phyloP scores from a whole-genome alignment of 495 filamentous ascomycete species.

The Penicillium paxilli region DNA sequence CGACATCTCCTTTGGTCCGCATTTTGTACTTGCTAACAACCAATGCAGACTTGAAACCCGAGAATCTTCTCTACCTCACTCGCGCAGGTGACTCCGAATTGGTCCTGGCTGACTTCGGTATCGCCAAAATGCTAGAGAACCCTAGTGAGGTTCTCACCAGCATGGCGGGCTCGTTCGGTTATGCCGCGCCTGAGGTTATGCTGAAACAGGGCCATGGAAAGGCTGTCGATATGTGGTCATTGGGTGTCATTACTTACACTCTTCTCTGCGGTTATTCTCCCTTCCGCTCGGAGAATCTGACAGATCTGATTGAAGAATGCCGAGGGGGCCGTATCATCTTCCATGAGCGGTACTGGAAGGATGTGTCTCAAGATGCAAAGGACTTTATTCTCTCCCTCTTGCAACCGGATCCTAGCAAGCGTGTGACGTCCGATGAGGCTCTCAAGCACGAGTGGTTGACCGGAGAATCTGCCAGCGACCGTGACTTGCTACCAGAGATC shows the following conservation, averaged over 20 bases:
- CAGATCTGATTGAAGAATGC: constrained; percentile 95
- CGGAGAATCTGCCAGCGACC: constrained; percentile 85
- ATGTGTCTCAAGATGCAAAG: constrained; percentile 94
- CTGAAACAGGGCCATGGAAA: constrained; percentile 96
- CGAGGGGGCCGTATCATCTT: constrained; percentile 86
- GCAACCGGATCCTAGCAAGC: constrained; percentile 73
- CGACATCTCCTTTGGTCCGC: too few species aligned
- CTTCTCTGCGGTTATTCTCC: constrained; percentile 99
- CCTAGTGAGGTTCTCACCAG: constrained; percentile 91
- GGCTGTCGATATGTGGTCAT: constrained; percentile 99
- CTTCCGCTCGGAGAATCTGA: constrained; percentile 91
- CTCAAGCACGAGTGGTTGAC: constrained; percentile 87
- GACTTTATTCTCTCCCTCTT: constrained; percentile 86
- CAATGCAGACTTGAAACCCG: constrained; percentile 88
- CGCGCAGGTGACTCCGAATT: constrained; percentile 73
- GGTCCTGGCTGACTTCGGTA: constrained; percentile 96
- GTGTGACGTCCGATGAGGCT: constrained; percentile 79
- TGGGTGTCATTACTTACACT: constrained; percentile 98
- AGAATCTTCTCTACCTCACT: constrained; percentile 94
- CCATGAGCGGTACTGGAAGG: constrained; percentile 98
- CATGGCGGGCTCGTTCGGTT: constrained; percentile 98
- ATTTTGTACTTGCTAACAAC: constrained; percentile 6
- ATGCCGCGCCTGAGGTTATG: constrained; percentile 98
- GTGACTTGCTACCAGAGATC: constrained; percentile 97
- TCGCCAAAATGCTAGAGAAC: constrained; percentile 95